These are phyloP conservation scores for Chytriomyces confervae DNA, from an alignment of 192 early-diverging fungal species.

Conservation along the genomic window DNA sequence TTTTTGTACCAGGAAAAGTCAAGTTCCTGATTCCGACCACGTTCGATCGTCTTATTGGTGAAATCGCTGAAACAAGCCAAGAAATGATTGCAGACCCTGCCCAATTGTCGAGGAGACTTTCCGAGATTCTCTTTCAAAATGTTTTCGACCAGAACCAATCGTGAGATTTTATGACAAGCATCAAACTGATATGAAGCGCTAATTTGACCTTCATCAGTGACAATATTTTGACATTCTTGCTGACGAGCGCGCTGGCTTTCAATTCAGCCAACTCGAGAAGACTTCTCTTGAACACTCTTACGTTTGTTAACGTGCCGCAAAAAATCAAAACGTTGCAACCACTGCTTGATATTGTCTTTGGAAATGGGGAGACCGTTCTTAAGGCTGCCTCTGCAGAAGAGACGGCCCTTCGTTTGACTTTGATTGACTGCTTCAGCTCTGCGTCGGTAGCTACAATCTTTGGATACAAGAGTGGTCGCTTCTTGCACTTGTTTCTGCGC, in stretches of 20 bases:
- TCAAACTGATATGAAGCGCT: not conserved
- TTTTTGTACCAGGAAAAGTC: slow-evolving; percentile 42
- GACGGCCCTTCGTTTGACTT: slow-evolving; percentile 40
- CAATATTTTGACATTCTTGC: slow-evolving; percentile 51
- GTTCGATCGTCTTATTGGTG: slow-evolving; percentile 53
- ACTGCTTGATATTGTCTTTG: slow-evolving; percentile 59
- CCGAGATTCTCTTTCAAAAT: slow-evolving; percentile 31
- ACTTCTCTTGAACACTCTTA: slow-evolving; percentile 55
- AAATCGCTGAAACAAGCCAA: slow-evolving; percentile 52
- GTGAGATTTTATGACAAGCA: not conserved
- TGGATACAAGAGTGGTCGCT: slow-evolving; percentile 55
- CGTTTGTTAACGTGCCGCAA: slow-evolving; percentile 53
- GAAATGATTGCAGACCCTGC: slow-evolving; percentile 54
- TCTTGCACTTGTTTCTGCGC: slow-evolving; percentile 50
- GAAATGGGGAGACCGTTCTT: slow-evolving; percentile 39
- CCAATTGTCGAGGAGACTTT: slow-evolving; percentile 45
- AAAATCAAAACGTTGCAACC: slow-evolving; percentile 69
- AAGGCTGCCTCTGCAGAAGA: slow-evolving; percentile 24
- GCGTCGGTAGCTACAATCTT: slow-evolving; percentile 47
- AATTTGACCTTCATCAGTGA: slow-evolving; percentile 13
- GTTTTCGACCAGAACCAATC: slow-evolving; percentile 15
- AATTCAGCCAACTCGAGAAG: slow-evolving; percentile 38
- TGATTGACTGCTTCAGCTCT: slow-evolving; percentile 64
- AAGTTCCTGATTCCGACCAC: slow-evolving; percentile 61
- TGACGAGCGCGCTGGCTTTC: slow-evolving; percentile 51